Conservation (phyloP, 441 rosid genomes). For the Aquilaria agallochum region DNA sequence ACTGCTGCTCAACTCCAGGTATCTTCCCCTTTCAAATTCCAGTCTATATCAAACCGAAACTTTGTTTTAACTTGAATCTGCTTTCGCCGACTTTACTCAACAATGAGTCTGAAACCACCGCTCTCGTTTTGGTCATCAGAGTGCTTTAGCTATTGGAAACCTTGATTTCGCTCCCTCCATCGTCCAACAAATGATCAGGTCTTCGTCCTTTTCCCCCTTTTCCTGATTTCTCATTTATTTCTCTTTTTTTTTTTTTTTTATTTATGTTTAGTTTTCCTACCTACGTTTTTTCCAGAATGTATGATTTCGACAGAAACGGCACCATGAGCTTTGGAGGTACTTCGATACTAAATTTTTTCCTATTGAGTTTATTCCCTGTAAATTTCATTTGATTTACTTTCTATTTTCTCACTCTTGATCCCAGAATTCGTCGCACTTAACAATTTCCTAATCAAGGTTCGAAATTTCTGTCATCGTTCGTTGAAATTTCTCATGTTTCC, state of each 20-base stretch:
- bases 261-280: not conserved
- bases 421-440: constrained; percentile 68
- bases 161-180: constrained; percentile 51
- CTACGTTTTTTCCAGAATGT: constrained; percentile 40
- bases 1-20: constrained; percentile 69
- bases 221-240: not conserved
- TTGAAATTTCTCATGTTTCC: not conserved
- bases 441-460: constrained; percentile 62
- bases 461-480: constrained; percentile 11
- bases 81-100: no score
- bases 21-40: not conserved
- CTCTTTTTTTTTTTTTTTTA: not conserved
- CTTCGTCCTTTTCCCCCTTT: not conserved
- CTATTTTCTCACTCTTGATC: constrained; percentile 3
- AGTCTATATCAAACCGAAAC: not conserved
- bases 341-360: not conserved
- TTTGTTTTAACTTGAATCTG: not conserved
- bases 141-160: constrained; percentile 56
- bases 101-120: not conserved
- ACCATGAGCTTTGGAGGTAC: constrained; percentile 67
- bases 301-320: constrained; percentile 66
- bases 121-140: constrained; percentile 24
- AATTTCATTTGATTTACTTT: not conserved
- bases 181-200: constrained; percentile 79
- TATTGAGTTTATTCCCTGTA: not conserved